Evolutionary conservation across 441 rosid species (phyloP).

Genomic region (Populus trichocarpa): DNA sequence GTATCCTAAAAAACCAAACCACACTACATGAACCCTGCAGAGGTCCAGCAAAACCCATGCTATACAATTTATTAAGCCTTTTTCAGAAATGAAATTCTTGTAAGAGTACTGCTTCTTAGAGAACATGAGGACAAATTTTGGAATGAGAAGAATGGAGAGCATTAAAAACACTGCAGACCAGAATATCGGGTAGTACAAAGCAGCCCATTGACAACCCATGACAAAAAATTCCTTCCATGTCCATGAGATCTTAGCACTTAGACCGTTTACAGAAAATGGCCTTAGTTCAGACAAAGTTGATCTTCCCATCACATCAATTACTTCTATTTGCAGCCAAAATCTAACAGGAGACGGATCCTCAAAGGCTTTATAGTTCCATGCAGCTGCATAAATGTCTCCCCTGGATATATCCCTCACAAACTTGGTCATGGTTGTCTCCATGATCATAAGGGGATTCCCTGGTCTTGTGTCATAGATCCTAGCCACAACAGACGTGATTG

Average conservation of each 20-base stretch:
- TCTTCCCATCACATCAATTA: constrained; percentile 50
- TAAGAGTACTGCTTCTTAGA: constrained; percentile 52
- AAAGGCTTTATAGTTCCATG: constrained; percentile 87
- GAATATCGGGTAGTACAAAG: constrained; percentile 64
- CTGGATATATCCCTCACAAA: constrained; percentile 40
- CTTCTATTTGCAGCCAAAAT: constrained; percentile 87
- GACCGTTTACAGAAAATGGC: constrained; percentile 80
- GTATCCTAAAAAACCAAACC: constrained; percentile 67
- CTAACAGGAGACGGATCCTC: constrained; percentile 82
- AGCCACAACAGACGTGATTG: constrained; percentile 61
- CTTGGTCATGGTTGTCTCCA: constrained; percentile 78
- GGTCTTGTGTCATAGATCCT: constrained; percentile 68
- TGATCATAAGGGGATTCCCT: constrained; percentile 51
- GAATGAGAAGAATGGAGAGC: constrained; percentile 52
- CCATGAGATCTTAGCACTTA: constrained; percentile 59
- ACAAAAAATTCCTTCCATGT: constrained; percentile 89
- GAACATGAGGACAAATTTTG: constrained; percentile 44
- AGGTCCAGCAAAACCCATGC: constrained; percentile 74
- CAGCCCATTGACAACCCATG: constrained; percentile 88
- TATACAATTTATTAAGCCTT: constrained; percentile 42
- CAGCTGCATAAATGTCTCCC: constrained; percentile 64
- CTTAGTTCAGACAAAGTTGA: constrained; percentile 56
- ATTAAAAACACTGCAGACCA: constrained; percentile 48
- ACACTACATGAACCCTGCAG: constrained; percentile 55
- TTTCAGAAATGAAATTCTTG: constrained; percentile 42